These are phyloP conservation scores for Suhomyces yuchorum DNA, from an alignment of 1,139 yeast genomes.

Conservation along the genomic window DNA sequence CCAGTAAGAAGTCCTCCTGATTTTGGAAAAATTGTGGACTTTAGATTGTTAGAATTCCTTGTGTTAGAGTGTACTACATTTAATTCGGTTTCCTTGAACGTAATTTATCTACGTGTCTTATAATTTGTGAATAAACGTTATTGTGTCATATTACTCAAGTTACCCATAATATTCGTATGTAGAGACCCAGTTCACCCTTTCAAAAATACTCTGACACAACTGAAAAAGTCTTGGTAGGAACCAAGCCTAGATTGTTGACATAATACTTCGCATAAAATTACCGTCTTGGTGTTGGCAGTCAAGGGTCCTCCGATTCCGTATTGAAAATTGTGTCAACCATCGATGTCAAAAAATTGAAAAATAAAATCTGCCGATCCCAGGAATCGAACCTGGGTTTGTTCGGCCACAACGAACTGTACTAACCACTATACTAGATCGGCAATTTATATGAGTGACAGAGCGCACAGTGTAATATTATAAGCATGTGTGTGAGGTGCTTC, in stretches of 20 bases:
- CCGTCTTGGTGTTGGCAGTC: no score
- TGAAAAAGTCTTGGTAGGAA: not conserved
- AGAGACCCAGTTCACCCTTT: no score
- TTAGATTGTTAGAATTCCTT: not conserved
- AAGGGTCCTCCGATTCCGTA: no score
- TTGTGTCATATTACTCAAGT: not conserved
- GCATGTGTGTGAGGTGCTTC: no score
- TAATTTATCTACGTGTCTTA: not conserved
- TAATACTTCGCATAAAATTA: no score
- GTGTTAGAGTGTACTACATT: constrained; percentile 5
- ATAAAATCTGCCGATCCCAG: constrained; percentile 41
- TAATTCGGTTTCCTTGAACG: not conserved
- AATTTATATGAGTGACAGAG: not conserved
- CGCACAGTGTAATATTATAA: not conserved
- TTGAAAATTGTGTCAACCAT: no score
- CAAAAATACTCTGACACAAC: no score
- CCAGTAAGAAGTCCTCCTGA: not conserved
- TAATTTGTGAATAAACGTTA: not conserved
- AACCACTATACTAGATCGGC: constrained; percentile 50
- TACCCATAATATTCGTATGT: not conserved
- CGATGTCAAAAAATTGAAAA: no score
- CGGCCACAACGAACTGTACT: constrained; percentile 52
- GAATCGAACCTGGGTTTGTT: constrained; percentile 50
- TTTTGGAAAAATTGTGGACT: not conserved
- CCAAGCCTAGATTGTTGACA: not conserved